Conservation (phyloP, 2,329 filamentous ascomycete species). For the Whalleya microplaca region DNA sequence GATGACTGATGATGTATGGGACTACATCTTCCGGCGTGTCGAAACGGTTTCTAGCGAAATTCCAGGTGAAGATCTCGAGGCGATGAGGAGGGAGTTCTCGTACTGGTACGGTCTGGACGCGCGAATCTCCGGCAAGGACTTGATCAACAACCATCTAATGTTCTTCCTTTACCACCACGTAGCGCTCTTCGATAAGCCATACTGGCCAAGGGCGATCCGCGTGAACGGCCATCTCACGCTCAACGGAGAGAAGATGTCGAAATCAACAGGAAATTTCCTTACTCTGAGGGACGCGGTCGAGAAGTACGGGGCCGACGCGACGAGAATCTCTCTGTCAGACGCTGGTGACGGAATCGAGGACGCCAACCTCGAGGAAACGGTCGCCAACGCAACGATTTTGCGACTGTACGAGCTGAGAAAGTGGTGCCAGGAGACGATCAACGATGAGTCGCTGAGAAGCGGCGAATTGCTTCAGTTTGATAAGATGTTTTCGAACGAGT, state of each 20-base stretch:
- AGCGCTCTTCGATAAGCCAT: conserved; percentile 83
- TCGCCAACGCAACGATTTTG: conserved; percentile 84
- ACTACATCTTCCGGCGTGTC: conserved; percentile 85
- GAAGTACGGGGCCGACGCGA: conserved; percentile 95
- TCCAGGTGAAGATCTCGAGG: conserved; percentile 70
- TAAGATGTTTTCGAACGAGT: conserved; percentile 93
- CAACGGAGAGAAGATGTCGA: conserved; percentile 98
- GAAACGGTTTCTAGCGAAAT: conserved; percentile 56
- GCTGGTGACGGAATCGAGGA: conserved; percentile 93
- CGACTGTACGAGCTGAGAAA: conserved; percentile 81
- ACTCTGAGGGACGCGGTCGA: conserved; percentile 81
- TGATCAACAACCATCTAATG: conserved; percentile 91
- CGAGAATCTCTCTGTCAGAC: conserved; percentile 88
- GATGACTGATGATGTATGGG: conserved; percentile 95
- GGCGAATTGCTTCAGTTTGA: conserved; percentile 68
- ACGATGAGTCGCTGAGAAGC: conserved; percentile 75
- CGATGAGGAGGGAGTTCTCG: conserved; percentile 88
- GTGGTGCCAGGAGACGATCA: conserved; percentile 87
- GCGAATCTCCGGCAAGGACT: conserved; percentile 86
- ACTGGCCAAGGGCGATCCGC: conserved; percentile 85
- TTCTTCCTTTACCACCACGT: conserved; percentile 95
- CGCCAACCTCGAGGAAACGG: conserved; percentile 95
- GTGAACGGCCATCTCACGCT: conserved; percentile 92
- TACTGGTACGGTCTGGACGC: conserved; percentile 97
- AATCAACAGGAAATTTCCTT: conserved; percentile 96